These are phyloP conservation scores for Scheffersomyces stambukii DNA, from an alignment of 1,139 yeast genomes.

Conservation along the genomic window DNA sequence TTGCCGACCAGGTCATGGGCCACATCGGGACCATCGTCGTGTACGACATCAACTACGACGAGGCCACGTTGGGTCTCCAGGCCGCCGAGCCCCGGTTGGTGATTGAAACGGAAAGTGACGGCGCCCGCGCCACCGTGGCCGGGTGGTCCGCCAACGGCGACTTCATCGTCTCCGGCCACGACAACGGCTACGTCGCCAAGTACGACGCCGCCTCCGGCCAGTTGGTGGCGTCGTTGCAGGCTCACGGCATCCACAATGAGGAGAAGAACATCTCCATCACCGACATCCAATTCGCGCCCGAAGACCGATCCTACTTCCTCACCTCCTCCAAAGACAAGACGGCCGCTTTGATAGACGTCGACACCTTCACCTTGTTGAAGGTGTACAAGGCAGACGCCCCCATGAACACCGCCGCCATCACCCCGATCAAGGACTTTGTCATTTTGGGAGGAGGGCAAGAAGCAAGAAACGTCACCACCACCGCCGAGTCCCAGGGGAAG, in stretches of 20 bases:
- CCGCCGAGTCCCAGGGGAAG: slow-evolving; percentile 90
- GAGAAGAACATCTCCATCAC: slow-evolving; percentile 55
- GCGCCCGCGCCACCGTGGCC: slow-evolving; percentile 74
- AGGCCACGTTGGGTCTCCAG: slow-evolving; percentile 31
- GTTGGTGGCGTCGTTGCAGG: slow-evolving; percentile 51
- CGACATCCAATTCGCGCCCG: slow-evolving; percentile 81
- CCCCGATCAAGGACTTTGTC: slow-evolving; percentile 87
- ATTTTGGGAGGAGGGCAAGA: slow-evolving; percentile 99
- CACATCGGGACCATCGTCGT: slow-evolving; percentile 73
- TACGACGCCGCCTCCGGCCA: slow-evolving; percentile 77
- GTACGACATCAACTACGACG: slow-evolving; percentile 51
- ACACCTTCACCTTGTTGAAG: slow-evolving; percentile 67
- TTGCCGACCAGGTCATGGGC: slow-evolving; percentile 94
- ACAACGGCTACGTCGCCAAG: slow-evolving; percentile 79
- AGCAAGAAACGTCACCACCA: slow-evolving; percentile 96
- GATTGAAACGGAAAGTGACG: slow-evolving; percentile 60
- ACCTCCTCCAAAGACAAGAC: slow-evolving; percentile 92
- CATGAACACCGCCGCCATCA: slow-evolving; percentile 90
- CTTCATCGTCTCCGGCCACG: slow-evolving; percentile 81
- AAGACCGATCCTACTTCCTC: slow-evolving; percentile 83
- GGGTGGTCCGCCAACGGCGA: slow-evolving; percentile 80
- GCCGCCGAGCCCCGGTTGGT: slow-evolving; percentile 51
- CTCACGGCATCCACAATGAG: slow-evolving; percentile 64
- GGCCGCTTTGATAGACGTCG: slow-evolving; percentile 77
- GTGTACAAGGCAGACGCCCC: slow-evolving; percentile 88